Evolutionary conservation across 352 stramenopile genomes (phyloP).

Genomic region (Pythium coloratum): DNA sequence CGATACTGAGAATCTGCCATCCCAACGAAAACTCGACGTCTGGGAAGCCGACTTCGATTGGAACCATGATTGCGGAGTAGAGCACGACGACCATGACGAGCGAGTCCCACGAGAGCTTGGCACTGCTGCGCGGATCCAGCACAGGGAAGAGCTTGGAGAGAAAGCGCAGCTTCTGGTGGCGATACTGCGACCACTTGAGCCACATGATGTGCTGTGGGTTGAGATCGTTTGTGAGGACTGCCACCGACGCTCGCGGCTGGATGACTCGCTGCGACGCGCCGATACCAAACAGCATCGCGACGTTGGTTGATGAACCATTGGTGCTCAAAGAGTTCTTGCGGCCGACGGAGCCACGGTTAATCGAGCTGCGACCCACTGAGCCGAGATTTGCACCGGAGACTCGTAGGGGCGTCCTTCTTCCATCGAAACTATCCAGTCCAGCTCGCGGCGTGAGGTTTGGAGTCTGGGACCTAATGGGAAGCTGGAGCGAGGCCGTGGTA

Average conservation of each 20-base stretch:
- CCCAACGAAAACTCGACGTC: slow-evolving; percentile 42
- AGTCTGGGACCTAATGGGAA: neutral
- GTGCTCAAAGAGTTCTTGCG: slow-evolving; percentile 21
- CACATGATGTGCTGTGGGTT: slow-evolving; percentile 30
- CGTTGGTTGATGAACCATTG: slow-evolving; percentile 10
- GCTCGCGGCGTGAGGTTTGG: neutral
- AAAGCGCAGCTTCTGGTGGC: slow-evolving; percentile 35
- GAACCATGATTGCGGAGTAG: slow-evolving; percentile 72
- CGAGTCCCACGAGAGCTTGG: slow-evolving; percentile 63
- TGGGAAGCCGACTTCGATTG: slow-evolving; percentile 70
- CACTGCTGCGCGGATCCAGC: slow-evolving; percentile 55
- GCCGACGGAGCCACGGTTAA: slow-evolving; percentile 13
- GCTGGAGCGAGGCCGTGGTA: neutral
- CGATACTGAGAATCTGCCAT: slow-evolving; percentile 32
- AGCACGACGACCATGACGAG: slow-evolving; percentile 74
- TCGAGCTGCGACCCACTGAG: slow-evolving; percentile 12
- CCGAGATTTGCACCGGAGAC: neutral
- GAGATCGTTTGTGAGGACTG: slow-evolving; percentile 29
- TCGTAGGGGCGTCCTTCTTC: neutral
- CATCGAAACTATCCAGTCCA: neutral
- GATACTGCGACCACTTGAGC: slow-evolving; percentile 40
- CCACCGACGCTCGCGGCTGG: slow-evolving; percentile 37
- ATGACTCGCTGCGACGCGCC: slow-evolving; percentile 4
- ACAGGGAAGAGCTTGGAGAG: slow-evolving; percentile 48
- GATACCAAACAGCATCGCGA: slow-evolving; percentile 10